Percentiles rank a stretch among this genome's conserved stretches.
These are phyloP conservation scores for Marasmius tenuissimus DNA, from an alignment of 1,284 basidiomycete species.

Conservation along the genomic window DNA sequence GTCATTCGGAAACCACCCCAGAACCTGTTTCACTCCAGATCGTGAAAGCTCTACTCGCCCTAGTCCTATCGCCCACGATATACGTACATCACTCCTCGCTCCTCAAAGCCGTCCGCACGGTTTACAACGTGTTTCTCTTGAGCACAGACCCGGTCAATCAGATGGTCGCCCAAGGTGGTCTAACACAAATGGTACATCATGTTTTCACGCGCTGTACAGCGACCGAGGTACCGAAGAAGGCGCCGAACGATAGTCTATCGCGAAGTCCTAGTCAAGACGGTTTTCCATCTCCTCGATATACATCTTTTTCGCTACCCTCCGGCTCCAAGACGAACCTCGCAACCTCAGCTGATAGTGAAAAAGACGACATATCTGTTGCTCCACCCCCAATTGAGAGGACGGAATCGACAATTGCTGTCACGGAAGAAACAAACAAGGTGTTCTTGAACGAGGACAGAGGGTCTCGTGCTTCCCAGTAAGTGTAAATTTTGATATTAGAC, in stretches of 20 bases:
- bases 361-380: neutral
- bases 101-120: constrained; percentile 92
- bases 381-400: neutral
- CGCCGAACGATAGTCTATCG: neutral
- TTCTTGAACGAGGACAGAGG: neutral
- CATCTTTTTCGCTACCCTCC: constrained; percentile 12
- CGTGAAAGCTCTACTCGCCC: constrained; percentile 87
- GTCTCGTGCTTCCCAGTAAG: neutral
- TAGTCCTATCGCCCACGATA: constrained; percentile 84
- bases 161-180: constrained; percentile 93
- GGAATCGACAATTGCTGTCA: neutral
- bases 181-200: constrained; percentile 97
- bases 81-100: constrained; percentile 92
- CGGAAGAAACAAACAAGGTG: neutral
- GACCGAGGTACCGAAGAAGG: constrained; percentile 18
- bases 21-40: constrained; percentile 93
- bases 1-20: constrained; percentile 84
- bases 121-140: constrained; percentile 94
- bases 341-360: neutral
- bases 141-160: constrained; percentile 90
- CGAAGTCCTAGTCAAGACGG: constrained; percentile 18
- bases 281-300: constrained; percentile 15
- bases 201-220: constrained; percentile 80
- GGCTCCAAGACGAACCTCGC: neutral
- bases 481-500: neutral